Base-by-base conservation (phyloP, 352 stramenopile species). In the Peronosclerospora sorghi region DNA sequence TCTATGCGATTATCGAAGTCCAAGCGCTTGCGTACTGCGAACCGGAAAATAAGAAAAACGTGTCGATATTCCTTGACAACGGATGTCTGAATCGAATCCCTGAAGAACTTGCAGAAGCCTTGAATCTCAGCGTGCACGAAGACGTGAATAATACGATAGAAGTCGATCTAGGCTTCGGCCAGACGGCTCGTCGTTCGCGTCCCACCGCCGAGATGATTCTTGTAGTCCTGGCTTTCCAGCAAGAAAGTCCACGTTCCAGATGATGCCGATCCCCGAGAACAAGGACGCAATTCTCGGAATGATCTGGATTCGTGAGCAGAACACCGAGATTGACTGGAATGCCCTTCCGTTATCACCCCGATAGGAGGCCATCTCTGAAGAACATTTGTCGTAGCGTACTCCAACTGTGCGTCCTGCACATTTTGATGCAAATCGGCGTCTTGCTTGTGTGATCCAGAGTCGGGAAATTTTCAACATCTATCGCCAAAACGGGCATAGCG, bases 61-160 rank as follows among this genome's bases (percentile, higher is more conserved):
- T 48, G 6, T 26, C 41, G 26, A 41, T 5, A 35, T 48, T 28
- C 21, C 9, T 48, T 19, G 41, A 48, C 30, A 41, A 41, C 13
- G 41, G 32, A 4, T 32, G 41, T 8, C 8, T 48, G 13, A 48
- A 41, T 23, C 21, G 41, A 8, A 23, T 48, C 5, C 32, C 32
- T 5, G 41, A 48, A 32, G 32, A 40, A 18, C 26, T 35, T 17
- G 41, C 17, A n/a, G n/a, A 41, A 26, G 17, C 4, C 30, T 48
- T 20, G 19, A 41, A 15, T 27, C 19, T 30, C 28, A 48, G 20
- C 18, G 28, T 32, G 13, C 13, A 12, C 8, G 28, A 32, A 32
- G 13, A 40, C 9, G 14, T 20, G n/a, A 23, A 24, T 8, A 30
- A 28, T 28, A 48, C 30, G 13, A 48, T 41, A 24, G 7, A 10